Conservation (phyloP, 805 yeast genomes). For the Candida methanosorbosa region DNA sequence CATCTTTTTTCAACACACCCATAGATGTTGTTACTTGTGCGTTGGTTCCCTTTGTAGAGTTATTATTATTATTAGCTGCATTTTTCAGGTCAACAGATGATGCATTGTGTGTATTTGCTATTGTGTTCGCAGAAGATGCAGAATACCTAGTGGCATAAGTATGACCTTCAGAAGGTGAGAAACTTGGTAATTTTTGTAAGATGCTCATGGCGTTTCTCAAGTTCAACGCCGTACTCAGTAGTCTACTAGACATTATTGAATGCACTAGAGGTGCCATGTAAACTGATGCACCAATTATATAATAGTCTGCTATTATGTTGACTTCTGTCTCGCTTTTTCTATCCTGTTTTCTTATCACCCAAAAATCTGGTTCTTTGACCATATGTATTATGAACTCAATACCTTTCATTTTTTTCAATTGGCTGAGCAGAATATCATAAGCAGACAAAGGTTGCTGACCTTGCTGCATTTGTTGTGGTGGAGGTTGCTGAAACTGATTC, state of each 20-base stretch:
- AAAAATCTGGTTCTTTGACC: constrained; percentile 82
- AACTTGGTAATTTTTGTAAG: constrained; percentile 41
- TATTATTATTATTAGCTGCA: constrained; percentile 1
- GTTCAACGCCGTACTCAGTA: constrained; percentile 39
- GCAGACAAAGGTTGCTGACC: too few species aligned
- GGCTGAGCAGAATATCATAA: constrained; percentile 27
- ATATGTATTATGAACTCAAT: constrained; percentile 71
- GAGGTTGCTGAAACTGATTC: constrained; percentile 60
- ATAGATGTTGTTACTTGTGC: too few species aligned
- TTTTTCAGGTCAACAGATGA: constrained; percentile 1
- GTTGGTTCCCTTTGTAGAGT: too few species aligned
- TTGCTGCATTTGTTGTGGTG: constrained; percentile 25
- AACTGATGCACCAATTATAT: constrained; percentile 84
- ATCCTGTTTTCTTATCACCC: constrained; percentile 82
- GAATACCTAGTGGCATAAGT: constrained; percentile 18
- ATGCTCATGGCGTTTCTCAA: constrained; percentile 38
- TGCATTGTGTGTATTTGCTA: background rate
- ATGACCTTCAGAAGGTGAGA: constrained; percentile 56
- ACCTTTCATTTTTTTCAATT: constrained; percentile 74
- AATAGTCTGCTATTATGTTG: constrained; percentile 63
- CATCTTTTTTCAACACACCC: too few species aligned
- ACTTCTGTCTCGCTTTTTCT: constrained; percentile 46
- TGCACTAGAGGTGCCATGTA: constrained; percentile 82
- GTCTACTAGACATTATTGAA: constrained; percentile 63
- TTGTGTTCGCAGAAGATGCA: background rate